Evolutionary conservation across 306 rosid genomes (phyloP), one percentile per base, ranked within the genome.

Genomic region (Mimosa pudica): DNA sequence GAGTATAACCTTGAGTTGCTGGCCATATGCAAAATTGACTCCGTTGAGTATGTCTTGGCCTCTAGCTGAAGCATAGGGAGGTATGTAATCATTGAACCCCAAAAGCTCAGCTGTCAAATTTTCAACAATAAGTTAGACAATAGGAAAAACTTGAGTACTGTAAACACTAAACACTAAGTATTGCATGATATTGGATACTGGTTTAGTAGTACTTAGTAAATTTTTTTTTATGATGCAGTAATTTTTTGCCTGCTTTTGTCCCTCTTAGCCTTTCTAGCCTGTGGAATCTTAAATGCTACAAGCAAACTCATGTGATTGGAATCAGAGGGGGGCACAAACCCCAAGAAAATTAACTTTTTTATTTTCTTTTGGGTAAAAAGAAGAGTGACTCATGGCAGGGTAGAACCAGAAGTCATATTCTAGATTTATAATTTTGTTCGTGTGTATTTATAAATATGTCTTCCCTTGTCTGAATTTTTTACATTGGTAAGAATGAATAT

Each of bases 21-120:
- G n/a, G n/a, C n/a, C n/a, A n/a, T n/a, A n/a, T n/a, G 99, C 99
- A 86, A 87, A 95, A 77, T 95, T 95, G 6, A 91, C 92, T 76
- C 99, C 99, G 70, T 6, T 74, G 18, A 95, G 92, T 32, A 95
- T 85, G 57, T 88, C 87, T 85, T 73, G 87, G 14, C 91, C 99
- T 2, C 88, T 85, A 4, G 90, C 93, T 18, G 80, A 73, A 74
- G 85, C 81, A 79, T 77, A 95, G 6, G 99, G 89, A n/a, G 89
- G 84, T 57, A 91, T 90, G 71, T 89, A 93, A 80, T 83, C 81
- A 8, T 93, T 86, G 78, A 95, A 93, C 47, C 96, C 99, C 85
- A 95, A 79, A 49, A 85, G 93, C 80, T 89, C 89, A 70, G 94
- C 98, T 95, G 91, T 79, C 71, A n/a, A 80, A 81, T 71, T 81